Evolutionary conservation across 2,329 filamentous ascomycete genomes (phyloP).

Genomic region (Neonectria neomacrospora): DNA sequence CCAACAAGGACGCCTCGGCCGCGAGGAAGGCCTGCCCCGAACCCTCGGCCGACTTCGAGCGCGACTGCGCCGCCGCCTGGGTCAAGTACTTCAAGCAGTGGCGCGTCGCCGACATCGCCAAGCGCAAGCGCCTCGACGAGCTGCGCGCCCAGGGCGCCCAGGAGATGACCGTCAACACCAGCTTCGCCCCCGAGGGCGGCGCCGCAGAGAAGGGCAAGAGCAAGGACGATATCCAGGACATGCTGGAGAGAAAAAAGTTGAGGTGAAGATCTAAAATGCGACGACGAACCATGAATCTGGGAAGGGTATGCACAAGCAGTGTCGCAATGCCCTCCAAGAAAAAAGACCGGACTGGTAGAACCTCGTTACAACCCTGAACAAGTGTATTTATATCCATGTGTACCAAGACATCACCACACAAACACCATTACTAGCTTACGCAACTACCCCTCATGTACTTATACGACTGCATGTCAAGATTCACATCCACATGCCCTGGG

Average conservation of each 20-base stretch:
- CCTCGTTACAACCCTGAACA: conserved; percentile 8
- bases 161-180: conserved; percentile 60
- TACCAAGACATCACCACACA: conserved; percentile 21
- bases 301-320: background rate
- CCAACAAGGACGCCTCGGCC: conserved; percentile 56
- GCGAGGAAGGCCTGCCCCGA: conserved; percentile 53
- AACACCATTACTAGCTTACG: conserved; percentile 18
- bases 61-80: conserved; percentile 90
- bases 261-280: conserved; percentile 25
- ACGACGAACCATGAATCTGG: background rate
- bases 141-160: conserved; percentile 79
- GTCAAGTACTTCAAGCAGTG: conserved; percentile 99
- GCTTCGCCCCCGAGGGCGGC: conserved; percentile 51
- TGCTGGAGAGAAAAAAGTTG: conserved; percentile 52
- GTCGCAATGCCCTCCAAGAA: background rate
- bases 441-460: conserved; percentile 18
- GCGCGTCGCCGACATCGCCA: conserved; percentile 90
- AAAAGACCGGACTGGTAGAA: background rate
- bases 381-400: conserved; percentile 25
- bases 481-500: conserved; percentile 4
- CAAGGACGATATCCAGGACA: conserved; percentile 53
- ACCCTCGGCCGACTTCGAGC: conserved; percentile 73
- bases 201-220: conserved; percentile 46
- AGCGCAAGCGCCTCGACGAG: conserved; percentile 80
- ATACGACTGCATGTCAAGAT: conserved; percentile 10